Evolutionary conservation across 2,329 filamentous ascomycete genomes (phyloP), one percentile per base, ranked within the genome.

Genomic region (Huntiella decipiens): DNA sequence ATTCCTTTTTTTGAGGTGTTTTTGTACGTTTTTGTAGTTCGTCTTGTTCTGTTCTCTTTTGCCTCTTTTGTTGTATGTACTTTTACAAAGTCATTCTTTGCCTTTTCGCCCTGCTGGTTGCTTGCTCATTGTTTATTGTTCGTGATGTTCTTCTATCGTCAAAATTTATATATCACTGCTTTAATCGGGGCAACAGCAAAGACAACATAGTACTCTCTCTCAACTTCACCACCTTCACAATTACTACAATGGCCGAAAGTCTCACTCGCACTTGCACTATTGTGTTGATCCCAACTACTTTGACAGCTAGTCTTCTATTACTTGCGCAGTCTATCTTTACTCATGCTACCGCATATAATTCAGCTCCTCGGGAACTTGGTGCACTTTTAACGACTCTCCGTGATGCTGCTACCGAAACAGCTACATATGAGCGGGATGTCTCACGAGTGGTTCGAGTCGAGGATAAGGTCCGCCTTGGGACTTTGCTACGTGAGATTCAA

Each of bases 351-450:
- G 74, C 73, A 13, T 79, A 76, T 58, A 55, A 67, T 38, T 66
- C 64, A 33, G 75, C 75, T 22, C 74, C 74, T 22, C 63, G 62
- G 51, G 74, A 79, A 58, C 65, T 77, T 46, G 60, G 60, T 49
- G 66, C 66, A 48, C 74, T 78, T 53, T 58, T 77, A 54, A 73
- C 77, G 55, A 66, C 70, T 12, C 66, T 74, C 54, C 73, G 77
- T 56, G 73, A 67, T 54, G 82, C 73, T 35, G 64, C 76, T 42
- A 63, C 70, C 53, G 75, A 79, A 57, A 78, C 77, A 54, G 74
- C 78, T 58, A 71, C 66, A 54, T 77, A 77, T 56, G 71, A 77
- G 57, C 63, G 66, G 53, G 73, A 79, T 54, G 65, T 78, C 41
- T 62, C 66, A 46, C 70, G 68, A 49, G 66, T 78, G 35, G 65